Percentiles rank a stretch among this genome's conserved stretches.
Evolutionary conservation across 2,329 filamentous ascomycete genomes (phyloP).

Genomic region (Coleophoma crateriformis): DNA sequence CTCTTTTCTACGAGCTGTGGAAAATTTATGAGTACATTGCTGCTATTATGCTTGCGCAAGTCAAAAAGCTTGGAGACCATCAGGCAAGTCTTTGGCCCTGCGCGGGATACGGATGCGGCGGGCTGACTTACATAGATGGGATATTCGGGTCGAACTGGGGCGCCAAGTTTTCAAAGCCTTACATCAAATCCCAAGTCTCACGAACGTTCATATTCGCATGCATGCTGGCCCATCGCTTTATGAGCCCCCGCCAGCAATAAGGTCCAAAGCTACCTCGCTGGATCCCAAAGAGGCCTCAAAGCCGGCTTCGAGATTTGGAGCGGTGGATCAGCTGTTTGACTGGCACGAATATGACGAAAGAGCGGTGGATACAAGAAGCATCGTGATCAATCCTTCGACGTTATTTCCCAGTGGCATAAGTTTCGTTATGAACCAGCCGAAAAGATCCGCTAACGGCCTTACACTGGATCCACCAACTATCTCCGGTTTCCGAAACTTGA

Average conservation of each 20-base stretch:
- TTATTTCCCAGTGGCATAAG: too few species aligned
- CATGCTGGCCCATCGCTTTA: slow-evolving; percentile 52
- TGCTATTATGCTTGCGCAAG: slow-evolving; percentile 50
- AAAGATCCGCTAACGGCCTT: slow-evolving; percentile 15
- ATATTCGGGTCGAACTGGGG: slow-evolving; percentile 58
- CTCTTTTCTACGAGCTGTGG: slow-evolving; percentile 50
- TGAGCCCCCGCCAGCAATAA: slow-evolving; percentile 32
- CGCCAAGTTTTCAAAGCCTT: slow-evolving; percentile 50
- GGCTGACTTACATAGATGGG: slow-evolving; percentile 41
- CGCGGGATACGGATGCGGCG: background rate
- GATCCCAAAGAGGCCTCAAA: too few species aligned
- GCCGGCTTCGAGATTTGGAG: too few species aligned
- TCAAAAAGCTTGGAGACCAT: slow-evolving; percentile 51
- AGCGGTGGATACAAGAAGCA: background rate
- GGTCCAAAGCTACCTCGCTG: too few species aligned
- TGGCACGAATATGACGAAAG: too few species aligned
- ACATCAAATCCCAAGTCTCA: slow-evolving; percentile 46
- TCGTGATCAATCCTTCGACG: background rate
- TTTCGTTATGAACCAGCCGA: too few species aligned
- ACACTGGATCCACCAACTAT: slow-evolving; percentile 39
- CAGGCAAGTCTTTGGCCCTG: slow-evolving; percentile 32
- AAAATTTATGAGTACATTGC: slow-evolving; percentile 58
- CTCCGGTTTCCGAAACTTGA: slow-evolving; percentile 50
- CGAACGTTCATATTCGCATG: slow-evolving; percentile 51
- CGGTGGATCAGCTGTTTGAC: too few species aligned